Base-by-base conservation (phyloP, 495 filamentous ascomycete genomes). In the Hyaloscypha finlandica region DNA sequence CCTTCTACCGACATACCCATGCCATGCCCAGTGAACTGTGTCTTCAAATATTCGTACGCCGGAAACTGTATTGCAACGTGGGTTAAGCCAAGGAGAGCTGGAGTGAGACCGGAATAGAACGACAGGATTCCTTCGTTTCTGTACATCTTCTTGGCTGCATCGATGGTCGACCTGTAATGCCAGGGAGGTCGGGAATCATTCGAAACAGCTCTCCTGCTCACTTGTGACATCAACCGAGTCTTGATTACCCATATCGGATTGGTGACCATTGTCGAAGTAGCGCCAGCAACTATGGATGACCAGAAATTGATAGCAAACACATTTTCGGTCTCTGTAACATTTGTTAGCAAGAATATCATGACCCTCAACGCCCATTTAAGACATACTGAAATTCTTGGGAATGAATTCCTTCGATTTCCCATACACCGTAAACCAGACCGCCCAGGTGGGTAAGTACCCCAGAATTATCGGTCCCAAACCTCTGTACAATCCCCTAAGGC, bases 191-290 rank as follows among this genome's bases (percentile, higher is more conserved):
- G 77, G 68, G 82, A 74, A 74, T 86, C 83, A 68, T 87, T 84
- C 29, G 70, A 77, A 12, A 20, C 56, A 14, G 81, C 76, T 55
- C 74, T 79, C 37, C 79, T 73, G 63, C 82, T 86, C 1, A 71
- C 71, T 69, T 98, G 94, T 4, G 96, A 95, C 94, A 97, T 97
- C 48, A 99, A 84, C 67, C 95, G 85, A 37, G 95, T 99, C 76
- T 99, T 99, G 79, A 99, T 96, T 32, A 99, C 96, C 95, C 95
- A 99, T 65, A 99, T 99, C 0, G 95, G 95, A 77, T 99, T 99
- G n/a, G 95, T 99, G 63, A 85, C 91, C 68, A 98, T 85, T 4
- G 96, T 98, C 63, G 92, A 96, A 75, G 91, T 97, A 63, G 89
- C 92, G 20, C 95, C 95, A 37, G 93, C 95, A 45, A 91, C 87